Percentiles rank a stretch among this genome's conserved stretches.
These are phyloP conservation scores for Paecilomyces fulvus DNA, from an alignment of 2,329 filamentous ascomycete genomes.

Conservation along the genomic window DNA sequence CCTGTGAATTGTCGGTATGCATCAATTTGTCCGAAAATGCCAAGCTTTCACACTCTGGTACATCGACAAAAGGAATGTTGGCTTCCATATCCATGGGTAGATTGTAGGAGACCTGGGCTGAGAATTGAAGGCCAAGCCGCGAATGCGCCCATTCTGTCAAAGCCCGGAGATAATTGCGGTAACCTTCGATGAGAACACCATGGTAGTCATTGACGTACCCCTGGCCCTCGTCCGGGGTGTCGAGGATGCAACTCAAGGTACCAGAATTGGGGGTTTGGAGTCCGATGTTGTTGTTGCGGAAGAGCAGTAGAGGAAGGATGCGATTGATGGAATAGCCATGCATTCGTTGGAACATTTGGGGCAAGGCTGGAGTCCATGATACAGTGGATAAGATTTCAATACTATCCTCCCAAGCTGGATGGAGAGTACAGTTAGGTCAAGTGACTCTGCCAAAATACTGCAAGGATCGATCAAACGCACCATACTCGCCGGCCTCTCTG, in stretches of 20 bases:
- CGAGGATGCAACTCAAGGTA: background rate
- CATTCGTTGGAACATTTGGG: slow-evolving; percentile 18
- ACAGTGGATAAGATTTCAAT: slow-evolving; percentile 23
- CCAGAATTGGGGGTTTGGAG: background rate
- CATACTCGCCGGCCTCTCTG: slow-evolving; percentile 22
- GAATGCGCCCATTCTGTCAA: slow-evolving; percentile 24
- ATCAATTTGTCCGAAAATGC: slow-evolving; percentile 31
- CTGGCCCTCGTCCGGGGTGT: slow-evolving; percentile 11
- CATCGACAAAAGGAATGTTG: slow-evolving; percentile 29
- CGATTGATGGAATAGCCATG: slow-evolving; percentile 26
- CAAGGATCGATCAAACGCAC: no score
- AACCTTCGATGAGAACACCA: slow-evolving; percentile 11
- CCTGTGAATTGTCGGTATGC: slow-evolving; percentile 34
- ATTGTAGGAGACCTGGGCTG: slow-evolving; percentile 35
- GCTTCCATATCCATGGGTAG: slow-evolving; percentile 36
- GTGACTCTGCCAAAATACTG: no score
- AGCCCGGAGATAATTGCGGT: slow-evolving; percentile 23
- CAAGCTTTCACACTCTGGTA: slow-evolving; percentile 35
- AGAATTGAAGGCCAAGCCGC: slow-evolving; percentile 26
- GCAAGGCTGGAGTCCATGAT: slow-evolving; percentile 30
- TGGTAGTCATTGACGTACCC: slow-evolving; percentile 16
- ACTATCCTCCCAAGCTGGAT: slow-evolving; percentile 14
- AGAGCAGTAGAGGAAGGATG: slow-evolving; percentile 25
- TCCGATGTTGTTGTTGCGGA: slow-evolving; percentile 13
- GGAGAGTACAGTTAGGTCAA: no score